Evolutionary conservation across 1,284 basidiomycete species (phyloP).

Genomic region (Hypsizygus ulmarius): DNA sequence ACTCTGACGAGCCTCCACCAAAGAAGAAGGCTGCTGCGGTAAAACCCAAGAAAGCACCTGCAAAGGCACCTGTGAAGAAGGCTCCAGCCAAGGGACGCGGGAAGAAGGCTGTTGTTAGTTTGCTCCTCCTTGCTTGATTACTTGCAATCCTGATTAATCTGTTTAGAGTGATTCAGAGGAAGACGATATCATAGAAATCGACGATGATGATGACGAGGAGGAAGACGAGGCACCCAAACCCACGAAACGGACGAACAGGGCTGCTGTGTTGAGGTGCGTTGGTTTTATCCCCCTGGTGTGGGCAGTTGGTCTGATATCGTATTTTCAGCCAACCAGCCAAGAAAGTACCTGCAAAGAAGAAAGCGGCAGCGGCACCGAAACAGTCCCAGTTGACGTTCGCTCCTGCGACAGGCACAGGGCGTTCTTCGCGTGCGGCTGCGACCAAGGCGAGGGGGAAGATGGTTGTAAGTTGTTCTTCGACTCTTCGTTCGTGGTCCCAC

Average conservation of each 20-base stretch:
- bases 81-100: constrained; percentile 42
- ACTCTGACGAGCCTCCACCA: constrained; percentile 45
- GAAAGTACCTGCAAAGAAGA: constrained; percentile 62
- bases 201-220: constrained; percentile 57
- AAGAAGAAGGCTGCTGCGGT: constrained; percentile 45
- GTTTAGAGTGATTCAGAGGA: constrained; percentile 35
- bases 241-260: constrained; percentile 60
- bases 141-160: background rate
- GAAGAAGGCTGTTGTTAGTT: constrained; percentile 45
- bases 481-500: background rate
- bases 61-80: constrained; percentile 34
- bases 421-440: constrained; percentile 58
- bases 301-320: background rate
- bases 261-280: constrained; percentile 57
- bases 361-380: constrained; percentile 33
- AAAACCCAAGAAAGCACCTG: constrained; percentile 34
- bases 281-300: constrained; percentile 13
- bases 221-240: constrained; percentile 50
- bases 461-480: constrained; percentile 32
- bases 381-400: constrained; percentile 64
- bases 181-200: constrained; percentile 48
- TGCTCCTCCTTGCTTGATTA: constrained; percentile 1
- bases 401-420: constrained; percentile 51
- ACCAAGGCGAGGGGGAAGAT: constrained; percentile 55
- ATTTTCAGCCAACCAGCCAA: constrained; percentile 44